Base-by-base conservation (phyloP, 2,329 filamentous ascomycete genomes). In the Ophiocordyceps camponoti-leonardi region DNA sequence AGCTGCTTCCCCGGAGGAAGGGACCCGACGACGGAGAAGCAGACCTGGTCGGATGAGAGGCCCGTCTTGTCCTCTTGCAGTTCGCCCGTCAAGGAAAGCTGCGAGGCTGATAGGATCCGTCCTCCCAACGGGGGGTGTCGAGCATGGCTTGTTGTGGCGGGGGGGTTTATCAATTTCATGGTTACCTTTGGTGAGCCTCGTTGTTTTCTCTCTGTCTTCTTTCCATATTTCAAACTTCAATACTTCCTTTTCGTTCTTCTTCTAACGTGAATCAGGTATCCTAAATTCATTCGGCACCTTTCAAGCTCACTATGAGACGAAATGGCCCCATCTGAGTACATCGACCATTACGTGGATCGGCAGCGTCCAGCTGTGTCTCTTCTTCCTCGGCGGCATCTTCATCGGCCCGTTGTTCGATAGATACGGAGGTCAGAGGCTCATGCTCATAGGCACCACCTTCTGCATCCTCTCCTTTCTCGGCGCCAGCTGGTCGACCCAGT, bases 211-310 rank as follows among this genome's bases (percentile, higher is more conserved):
- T 33, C 16, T 16, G 4, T 33, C 13, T 35, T n/a, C n/a, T n/a
- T n/a, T n/a, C n/a, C n/a, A n/a, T n/a, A n/a, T n/a, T n/a, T n/a
- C n/a, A n/a, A n/a, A n/a, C n/a, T n/a, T n/a, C n/a, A n/a, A n/a
- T n/a, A n/a, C n/a, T n/a, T n/a, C n/a, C n/a, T n/a, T n/a, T n/a
- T n/a, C n/a, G n/a, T n/a, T 26, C 8, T 8, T 26, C 4, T 26
- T 26, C 23, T 26, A 26, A 26, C 23, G 23, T 4, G 8, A 11
- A 16, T 12, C 31, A 59, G 56, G 56, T 8, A 45, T 59, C 14
- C n/a, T 59, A 19, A 60, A 63, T 49, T 56, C 68, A n/a, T 77
- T 74, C 48, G 73, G 73, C 4, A 66, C 71, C 3, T 77, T 73
- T 46, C 72, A 77, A 49, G 66, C 66, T 4, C 69, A 70, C 55